Conservation (phyloP, 805 yeast genomes). For the Saccharomycopsis synnaedendra region DNA sequence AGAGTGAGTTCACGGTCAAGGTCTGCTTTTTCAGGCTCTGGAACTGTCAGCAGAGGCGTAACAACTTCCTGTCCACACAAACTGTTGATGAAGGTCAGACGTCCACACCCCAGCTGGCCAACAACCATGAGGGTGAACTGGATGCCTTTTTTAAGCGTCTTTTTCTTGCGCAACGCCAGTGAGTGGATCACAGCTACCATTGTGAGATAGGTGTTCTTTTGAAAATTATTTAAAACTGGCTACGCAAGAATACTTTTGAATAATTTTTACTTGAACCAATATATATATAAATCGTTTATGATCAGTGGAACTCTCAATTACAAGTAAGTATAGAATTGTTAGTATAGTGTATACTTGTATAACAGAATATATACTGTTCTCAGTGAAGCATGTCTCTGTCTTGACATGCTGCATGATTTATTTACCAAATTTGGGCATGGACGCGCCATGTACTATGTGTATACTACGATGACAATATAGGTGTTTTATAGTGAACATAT, state of each 20-base stretch:
- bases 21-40: conserved; percentile 39
- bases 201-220: conserved; percentile 1
- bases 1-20: conserved; percentile 45
- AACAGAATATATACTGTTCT: no score
- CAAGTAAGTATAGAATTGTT: no score
- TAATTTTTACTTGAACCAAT: no score
- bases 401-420: no score
- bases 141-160: conserved; percentile 71
- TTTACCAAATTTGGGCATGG: no score
- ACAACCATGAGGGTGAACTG: conserved; percentile 80
- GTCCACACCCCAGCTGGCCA: conserved; percentile 80
- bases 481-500: no score
- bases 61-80: conserved; percentile 83
- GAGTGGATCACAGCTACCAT: conserved; percentile 40
- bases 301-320: no score
- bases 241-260: background rate
- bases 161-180: conserved; percentile 57
- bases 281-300: no score
- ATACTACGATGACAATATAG: no score
- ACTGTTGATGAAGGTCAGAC: conserved; percentile 88
- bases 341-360: no score
- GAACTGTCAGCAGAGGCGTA: conserved; percentile 51
- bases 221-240: background rate
- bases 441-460: no score
- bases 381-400: no score